Percentiles rank a stretch among this genome's conserved stretches.
These are phyloP conservation scores for Backusella macrospora DNA, from an alignment of 192 early-diverging fungal species.

Conservation along the genomic window DNA sequence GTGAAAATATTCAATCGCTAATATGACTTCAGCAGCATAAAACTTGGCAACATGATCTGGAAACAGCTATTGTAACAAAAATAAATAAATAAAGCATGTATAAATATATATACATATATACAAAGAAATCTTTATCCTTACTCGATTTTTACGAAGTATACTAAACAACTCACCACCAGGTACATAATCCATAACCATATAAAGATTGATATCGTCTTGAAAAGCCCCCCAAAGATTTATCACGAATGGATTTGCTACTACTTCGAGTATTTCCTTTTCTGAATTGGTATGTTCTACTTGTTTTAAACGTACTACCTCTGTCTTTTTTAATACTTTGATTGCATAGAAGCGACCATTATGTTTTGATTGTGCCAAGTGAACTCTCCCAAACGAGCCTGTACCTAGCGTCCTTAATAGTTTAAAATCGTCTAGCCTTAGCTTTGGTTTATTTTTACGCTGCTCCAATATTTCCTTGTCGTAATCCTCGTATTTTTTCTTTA, in stretches of 20 bases:
- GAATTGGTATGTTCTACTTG: conserved; percentile 89
- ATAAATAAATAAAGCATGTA: neutral
- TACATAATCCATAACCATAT: conserved; percentile 96
- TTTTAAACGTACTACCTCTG: conserved; percentile 81
- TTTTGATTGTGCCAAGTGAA: conserved; percentile 82
- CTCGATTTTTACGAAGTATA: conserved; percentile 83
- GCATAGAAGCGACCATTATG: conserved; percentile 72
- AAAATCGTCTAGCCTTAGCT: conserved; percentile 17
- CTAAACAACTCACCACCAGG: conserved; percentile 96
- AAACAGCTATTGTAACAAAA: conserved; percentile 66
- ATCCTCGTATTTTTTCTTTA: neutral
- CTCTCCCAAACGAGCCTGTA: conserved; percentile 96
- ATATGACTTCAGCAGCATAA: conserved; percentile 91
- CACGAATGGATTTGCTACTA: conserved; percentile 74
- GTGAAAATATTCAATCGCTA: conserved; percentile 94
- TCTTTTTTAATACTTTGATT: conserved; percentile 85
- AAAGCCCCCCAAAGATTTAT: conserved; percentile 88
- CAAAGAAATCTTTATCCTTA: neutral
- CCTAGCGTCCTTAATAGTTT: conserved; percentile 54
- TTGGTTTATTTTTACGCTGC: conserved; percentile 17
- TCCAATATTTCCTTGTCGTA: conserved; percentile 14
- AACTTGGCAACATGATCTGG: conserved; percentile 92
- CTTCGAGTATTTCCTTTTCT: conserved; percentile 73
- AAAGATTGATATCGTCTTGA: conserved; percentile 90
- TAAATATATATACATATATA: neutral